Evolutionary conservation across 345 rosid species (phyloP).

Genomic region (Salix dunnii): DNA sequence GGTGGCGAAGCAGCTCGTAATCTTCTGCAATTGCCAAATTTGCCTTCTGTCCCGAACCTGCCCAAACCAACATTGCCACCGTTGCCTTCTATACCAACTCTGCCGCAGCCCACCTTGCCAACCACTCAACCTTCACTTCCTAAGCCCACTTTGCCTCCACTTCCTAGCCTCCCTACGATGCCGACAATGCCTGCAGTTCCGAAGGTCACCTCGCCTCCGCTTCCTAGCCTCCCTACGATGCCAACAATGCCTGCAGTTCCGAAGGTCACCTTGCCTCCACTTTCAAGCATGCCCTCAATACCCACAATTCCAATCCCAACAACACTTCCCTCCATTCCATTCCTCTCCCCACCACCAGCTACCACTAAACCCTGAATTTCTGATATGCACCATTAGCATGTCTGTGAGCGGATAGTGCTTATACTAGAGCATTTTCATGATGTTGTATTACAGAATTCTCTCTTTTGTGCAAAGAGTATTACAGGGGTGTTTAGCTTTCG

Average conservation of each 20-base stretch:
- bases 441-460: neutral
- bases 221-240: neutral
- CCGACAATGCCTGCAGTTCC: neutral
- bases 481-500: neutral
- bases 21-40: slow-evolving; percentile 19
- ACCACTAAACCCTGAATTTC: slow-evolving; percentile 18
- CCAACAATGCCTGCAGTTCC: slow-evolving; percentile 14
- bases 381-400: neutral
- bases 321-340: too few species aligned
- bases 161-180: too few species aligned
- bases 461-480: neutral
- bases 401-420: neutral
- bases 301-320: too few species aligned
- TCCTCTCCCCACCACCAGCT: neutral
- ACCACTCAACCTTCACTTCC: slow-evolving; percentile 10
- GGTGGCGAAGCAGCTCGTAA: slow-evolving; percentile 29
- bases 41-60: neutral
- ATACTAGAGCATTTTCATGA: neutral
- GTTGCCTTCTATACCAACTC: neutral
- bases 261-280: slow-evolving; percentile 9
- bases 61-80: slow-evolving; percentile 18
- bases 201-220: neutral
- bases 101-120: too few species aligned
- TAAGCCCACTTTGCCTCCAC: neutral
- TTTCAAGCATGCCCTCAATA: slow-evolving; percentile 26